Evolutionary conservation across 306 rosid species (phyloP), one percentile per base, ranked within the genome.

Genomic region (Acacia confusa): DNA sequence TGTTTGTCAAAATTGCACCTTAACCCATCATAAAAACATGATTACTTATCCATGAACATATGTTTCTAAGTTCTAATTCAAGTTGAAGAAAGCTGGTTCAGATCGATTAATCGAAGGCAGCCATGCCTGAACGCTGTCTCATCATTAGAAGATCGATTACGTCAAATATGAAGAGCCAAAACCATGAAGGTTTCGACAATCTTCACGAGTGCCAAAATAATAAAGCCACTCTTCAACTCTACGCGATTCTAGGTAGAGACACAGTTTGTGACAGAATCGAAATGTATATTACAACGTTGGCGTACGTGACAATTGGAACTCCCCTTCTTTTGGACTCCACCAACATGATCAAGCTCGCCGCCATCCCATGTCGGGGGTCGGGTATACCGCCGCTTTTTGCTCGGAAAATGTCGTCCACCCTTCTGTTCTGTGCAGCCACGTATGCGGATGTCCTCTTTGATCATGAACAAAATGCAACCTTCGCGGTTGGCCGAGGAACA

Each of bases 401-500:
- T 48, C 64, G 88, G 7, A 92, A 84, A 27, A 34, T 91, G 32
- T 87, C 94, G 0, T 88, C 95, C 2, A 70, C 88, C 28, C 85
- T 88, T 40, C 32, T 94, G 9, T 94, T 87, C 52, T 58, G 86
- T 14, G 94, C 97, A 0, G 94, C 94, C 67, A 88, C 96, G 0
- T 88, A 48, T 6, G 50, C 13, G 55, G 55, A 48, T 50, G 57
- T 50, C n/a, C 57, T 74, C 44, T 80, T 80, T 88, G 22, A 27
- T 86, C 44, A 88, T 87, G 83, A 91, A 87, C 82, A 91, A 88
- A 81, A 84, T 92, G 63, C 97, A 92, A 78, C 97, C 95, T 0
- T 92, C 95, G 0, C 95, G 91, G 41, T 88, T 92, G 0, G 89
- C 88, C 0, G 96, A 93, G 77, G 97, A 93, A 40, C 94, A 93